Percentiles rank a stretch among this genome's conserved stretches.
Evolutionary conservation across 1,139 yeast species (phyloP).

Genomic region (Scheffersomyces illinoinensis): DNA sequence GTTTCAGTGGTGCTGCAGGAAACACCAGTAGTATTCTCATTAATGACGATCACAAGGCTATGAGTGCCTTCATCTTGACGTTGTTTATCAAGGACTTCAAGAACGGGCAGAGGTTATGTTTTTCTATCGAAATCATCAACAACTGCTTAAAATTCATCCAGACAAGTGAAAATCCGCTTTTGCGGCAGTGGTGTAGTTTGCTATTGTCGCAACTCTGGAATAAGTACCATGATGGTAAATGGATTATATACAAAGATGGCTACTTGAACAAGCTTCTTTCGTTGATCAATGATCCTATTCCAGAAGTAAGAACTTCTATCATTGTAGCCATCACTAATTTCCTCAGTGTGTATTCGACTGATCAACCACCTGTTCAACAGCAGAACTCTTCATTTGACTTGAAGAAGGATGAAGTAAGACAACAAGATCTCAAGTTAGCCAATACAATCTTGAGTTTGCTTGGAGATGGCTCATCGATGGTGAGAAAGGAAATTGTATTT

Average conservation of each 20-base stretch:
- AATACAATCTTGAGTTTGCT: slow-evolving; percentile 49
- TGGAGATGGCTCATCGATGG: slow-evolving; percentile 88
- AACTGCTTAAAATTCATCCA: slow-evolving; percentile 69
- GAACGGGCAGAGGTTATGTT: slow-evolving; percentile 78
- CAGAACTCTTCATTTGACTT: slow-evolving; percentile 16
- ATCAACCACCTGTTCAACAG: slow-evolving; percentile 21
- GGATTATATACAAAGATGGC: slow-evolving; percentile 69
- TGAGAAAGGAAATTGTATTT: slow-evolving; percentile 79
- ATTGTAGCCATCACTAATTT: slow-evolving; percentile 73
- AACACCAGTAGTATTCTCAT: slow-evolving; percentile 30
- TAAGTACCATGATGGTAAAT: slow-evolving; percentile 73
- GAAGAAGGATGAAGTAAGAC: slow-evolving; percentile 48
- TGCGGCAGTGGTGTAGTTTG: slow-evolving; percentile 90
- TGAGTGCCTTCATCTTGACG: slow-evolving; percentile 89
- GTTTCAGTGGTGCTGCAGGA: slow-evolving; percentile 15
- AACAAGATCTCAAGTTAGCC: slow-evolving; percentile 55
- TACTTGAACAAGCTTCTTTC: slow-evolving; percentile 56
- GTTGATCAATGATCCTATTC: slow-evolving; percentile 82
- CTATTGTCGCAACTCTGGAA: slow-evolving; percentile 78
- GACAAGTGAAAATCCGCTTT: slow-evolving; percentile 76
- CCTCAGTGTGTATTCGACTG: slow-evolving; percentile 45
- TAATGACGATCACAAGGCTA: slow-evolving; percentile 86
- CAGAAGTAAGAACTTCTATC: slow-evolving; percentile 90
- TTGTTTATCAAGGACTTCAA: slow-evolving; percentile 79
- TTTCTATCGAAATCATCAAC: slow-evolving; percentile 68